A percentile compares a stretch with the other conserved stretches of the same genome.
Conservation (phyloP, 345 rosid species). For the Garcia nutans region DNA sequence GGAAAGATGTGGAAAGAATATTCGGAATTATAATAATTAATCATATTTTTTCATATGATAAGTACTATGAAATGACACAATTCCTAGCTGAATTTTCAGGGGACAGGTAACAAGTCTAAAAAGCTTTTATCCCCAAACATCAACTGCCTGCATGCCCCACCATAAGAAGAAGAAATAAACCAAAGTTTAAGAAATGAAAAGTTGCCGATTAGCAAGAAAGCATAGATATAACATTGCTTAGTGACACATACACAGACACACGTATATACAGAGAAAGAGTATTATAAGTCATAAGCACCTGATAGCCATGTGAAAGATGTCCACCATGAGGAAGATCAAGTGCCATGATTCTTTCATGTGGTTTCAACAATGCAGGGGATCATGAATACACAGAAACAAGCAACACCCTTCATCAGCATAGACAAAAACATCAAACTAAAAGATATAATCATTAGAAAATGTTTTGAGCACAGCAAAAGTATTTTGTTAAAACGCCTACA, state of each 20-base stretch:
- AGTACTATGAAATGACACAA: too few species aligned
- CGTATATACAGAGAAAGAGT: too few species aligned
- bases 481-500: neutral
- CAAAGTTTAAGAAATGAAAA: neutral
- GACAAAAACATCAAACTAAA: neutral
- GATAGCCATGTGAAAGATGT: slow-evolving; percentile 99
- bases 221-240: neutral
- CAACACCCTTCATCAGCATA: neutral
- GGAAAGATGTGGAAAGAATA: too few species aligned
- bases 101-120: too few species aligned
- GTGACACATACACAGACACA: too few species aligned
- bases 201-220: neutral
- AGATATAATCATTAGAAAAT: too few species aligned
- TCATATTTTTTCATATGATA: too few species aligned
- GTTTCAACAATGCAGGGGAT: slow-evolving; percentile 89
- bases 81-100: too few species aligned
- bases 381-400: slow-evolving; percentile 16
- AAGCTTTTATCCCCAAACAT: too few species aligned
- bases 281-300: slow-evolving; percentile 45
- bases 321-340: slow-evolving; percentile 99
- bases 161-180: neutral
- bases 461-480: neutral
- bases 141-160: too few species aligned
- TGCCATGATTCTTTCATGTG: slow-evolving; percentile 99
- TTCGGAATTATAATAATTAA: too few species aligned